These are phyloP conservation scores for Collybia nuda DNA, from an alignment of 768 basidiomycete species.

Conservation along the genomic window DNA sequence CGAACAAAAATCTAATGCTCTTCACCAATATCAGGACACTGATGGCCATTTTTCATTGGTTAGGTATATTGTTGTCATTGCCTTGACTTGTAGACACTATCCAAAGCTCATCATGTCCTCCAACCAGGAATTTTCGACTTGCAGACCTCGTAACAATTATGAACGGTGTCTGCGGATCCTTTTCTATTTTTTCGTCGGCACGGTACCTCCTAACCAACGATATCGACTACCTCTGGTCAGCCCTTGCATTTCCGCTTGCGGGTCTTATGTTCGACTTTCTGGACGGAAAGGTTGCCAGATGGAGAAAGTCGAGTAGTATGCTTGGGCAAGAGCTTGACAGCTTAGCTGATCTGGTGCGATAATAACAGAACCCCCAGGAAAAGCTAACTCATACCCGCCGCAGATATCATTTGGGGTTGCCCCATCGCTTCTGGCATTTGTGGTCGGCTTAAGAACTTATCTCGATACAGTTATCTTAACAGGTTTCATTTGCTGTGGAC, in stretches of 20 bases:
- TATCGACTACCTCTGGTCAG: slow-evolving; percentile 78
- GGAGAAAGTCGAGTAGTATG: slow-evolving; percentile 94
- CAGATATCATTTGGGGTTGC: slow-evolving; percentile 99
- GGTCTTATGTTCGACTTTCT: slow-evolving; percentile 98
- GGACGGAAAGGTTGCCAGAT: slow-evolving; percentile 96
- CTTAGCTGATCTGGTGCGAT: slow-evolving; percentile 86
- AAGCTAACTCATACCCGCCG: slow-evolving; percentile 7
- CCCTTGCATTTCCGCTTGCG: slow-evolving; percentile 85
- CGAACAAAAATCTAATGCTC: slow-evolving; percentile 36
- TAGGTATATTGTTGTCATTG: slow-evolving; percentile 52
- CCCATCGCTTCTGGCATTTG: slow-evolving; percentile 90
- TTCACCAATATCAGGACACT: slow-evolving; percentile 84
- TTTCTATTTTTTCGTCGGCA: slow-evolving; percentile 92
- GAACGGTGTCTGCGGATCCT: slow-evolving; percentile 97
- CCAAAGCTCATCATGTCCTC: slow-evolving; percentile 4
- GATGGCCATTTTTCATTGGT: slow-evolving; percentile 98
- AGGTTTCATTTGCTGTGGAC: slow-evolving; percentile 92
- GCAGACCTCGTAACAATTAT: slow-evolving; percentile 98
- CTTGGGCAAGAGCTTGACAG: slow-evolving; percentile 97
- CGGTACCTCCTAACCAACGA: slow-evolving; percentile 83
- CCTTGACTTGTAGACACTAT: too few species aligned
- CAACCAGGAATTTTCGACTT: slow-evolving; percentile 89
- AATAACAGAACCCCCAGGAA: slow-evolving; percentile 1
- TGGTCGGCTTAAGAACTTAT: slow-evolving; percentile 86
- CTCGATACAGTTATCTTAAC: slow-evolving; percentile 88